Conservation (phyloP, 306 rosid species). For the Astragalus membranaceus region DNA sequence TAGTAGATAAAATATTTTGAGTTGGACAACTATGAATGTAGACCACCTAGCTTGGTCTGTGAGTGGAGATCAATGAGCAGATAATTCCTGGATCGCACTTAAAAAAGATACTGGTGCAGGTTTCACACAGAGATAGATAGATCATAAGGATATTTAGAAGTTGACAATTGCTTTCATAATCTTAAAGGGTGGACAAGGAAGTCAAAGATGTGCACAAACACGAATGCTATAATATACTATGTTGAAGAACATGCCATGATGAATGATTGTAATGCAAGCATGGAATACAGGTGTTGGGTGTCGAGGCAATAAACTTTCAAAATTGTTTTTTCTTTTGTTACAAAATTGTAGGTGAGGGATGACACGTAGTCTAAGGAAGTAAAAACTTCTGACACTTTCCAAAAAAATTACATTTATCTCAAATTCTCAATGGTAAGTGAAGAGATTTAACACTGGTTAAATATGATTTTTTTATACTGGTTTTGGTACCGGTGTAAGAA, state of each 20-base stretch:
- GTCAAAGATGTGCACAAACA: not conserved
- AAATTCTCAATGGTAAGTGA: too few relatives aligned
- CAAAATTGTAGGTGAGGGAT: too few relatives aligned
- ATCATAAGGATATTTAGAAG: not conserved
- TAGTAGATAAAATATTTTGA: not conserved
- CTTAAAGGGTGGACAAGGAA: not conserved
- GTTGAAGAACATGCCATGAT: not conserved
- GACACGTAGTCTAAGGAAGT: too few relatives aligned
- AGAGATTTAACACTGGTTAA: too few relatives aligned
- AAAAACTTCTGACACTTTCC: too few relatives aligned
- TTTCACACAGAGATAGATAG: constrained; percentile 2
- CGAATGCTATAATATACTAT: not conserved
- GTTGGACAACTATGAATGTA: not conserved
- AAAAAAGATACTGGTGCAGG: not conserved
- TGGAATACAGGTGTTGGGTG: not conserved
- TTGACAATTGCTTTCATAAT: constrained; percentile 2
- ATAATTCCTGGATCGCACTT: constrained; percentile 32
- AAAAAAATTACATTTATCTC: too few relatives aligned
- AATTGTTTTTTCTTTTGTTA: too few relatives aligned
- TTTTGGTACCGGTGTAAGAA: too few relatives aligned
- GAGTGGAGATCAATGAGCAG: constrained; percentile 23
- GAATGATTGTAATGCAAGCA: constrained; percentile 1
- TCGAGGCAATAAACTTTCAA: not conserved
- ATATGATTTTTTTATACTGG: too few relatives aligned
- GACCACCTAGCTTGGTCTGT: not conserved